A percentile compares a stretch with the other conserved stretches of the same genome.
Conservation (phyloP, 768 basidiomycete species). For the Pleurotus eryngii region DNA sequence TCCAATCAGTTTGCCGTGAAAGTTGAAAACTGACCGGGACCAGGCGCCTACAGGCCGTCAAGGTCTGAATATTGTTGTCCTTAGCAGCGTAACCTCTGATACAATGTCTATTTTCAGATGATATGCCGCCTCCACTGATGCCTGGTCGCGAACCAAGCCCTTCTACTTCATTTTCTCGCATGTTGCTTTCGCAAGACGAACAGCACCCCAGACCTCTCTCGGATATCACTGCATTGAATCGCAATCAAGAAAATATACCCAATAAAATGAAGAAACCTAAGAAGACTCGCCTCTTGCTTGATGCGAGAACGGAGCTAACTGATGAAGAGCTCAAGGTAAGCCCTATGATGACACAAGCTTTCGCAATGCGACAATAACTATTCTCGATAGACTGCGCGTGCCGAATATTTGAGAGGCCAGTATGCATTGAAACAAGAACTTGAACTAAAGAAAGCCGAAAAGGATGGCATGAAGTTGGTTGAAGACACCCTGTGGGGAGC, state of each 20-base stretch:
- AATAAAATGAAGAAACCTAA: constrained; percentile 32
- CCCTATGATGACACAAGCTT: neutral
- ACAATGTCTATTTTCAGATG: constrained; percentile 10
- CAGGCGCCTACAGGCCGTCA: too few relatives aligned
- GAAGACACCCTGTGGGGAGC: constrained; percentile 66
- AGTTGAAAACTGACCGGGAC: too few relatives aligned
- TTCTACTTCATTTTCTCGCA: constrained; percentile 35
- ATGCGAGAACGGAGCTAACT: constrained; percentile 74
- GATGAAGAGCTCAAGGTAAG: constrained; percentile 76
- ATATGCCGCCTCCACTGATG: constrained; percentile 11
- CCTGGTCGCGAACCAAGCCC: constrained; percentile 20
- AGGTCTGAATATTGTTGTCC: too few relatives aligned
- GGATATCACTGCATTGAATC: constrained; percentile 26
- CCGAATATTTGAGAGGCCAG: constrained; percentile 67
- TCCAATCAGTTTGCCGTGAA: too few relatives aligned
- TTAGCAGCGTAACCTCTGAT: neutral
- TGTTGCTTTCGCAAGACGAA: constrained; percentile 39
- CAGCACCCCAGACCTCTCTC: constrained; percentile 23
- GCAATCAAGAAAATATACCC: constrained; percentile 13
- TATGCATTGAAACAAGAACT: constrained; percentile 47
- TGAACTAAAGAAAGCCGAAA: constrained; percentile 52
- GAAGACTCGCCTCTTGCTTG: constrained; percentile 58
- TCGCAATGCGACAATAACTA: neutral
- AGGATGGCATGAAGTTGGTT: constrained; percentile 47
- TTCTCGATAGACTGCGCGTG: constrained; percentile 48